Base-by-base conservation (phyloP, 2,329 filamentous ascomycete species). In the Ophiostoma novo-ulmi region DNA sequence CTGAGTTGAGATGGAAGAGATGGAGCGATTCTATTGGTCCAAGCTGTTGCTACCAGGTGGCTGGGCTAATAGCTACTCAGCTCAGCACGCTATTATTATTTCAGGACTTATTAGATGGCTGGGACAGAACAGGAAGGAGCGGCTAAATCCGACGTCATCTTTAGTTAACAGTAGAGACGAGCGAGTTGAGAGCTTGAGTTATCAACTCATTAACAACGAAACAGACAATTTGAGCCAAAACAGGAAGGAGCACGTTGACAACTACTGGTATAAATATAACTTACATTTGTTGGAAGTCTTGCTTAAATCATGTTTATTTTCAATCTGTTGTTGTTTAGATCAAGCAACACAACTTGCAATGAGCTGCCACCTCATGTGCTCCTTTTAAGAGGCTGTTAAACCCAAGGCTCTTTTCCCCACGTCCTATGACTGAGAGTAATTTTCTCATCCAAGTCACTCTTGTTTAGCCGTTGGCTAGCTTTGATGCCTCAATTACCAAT, bases 1-100 rank as follows among this genome's bases (percentile, higher is more conserved):
- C 63, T 65, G 63, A 35, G 61, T n/a, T n/a, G 61, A 7, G 61
- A 64, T 39, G n/a, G 20, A 39, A 20, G 61, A 7, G 61, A 64
- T 39, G n/a, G 20, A 39, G 35, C 17, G 20, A n/a, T 39, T 39
- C 36, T 39, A 65, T 65, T 65, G 63, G 63, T 14, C 10, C 10
- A 11, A 13, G 17, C 36, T 13, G 8, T 5, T 39, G 20, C 3
- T 14, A 13, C n/a, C 8, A 65, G 36, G 63, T 65, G 63, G 63
- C 17, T 65, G 63, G 63, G 63, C 61, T 20, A 10, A 13, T 65
- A 26, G 35, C 1, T n/a, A 20, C 36, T 22, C 20, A 39, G 61
- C 20, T 11, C 35, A 35, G 7, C 10, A 22, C n/a, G 52, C 52
- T 26, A 58, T 58, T 26, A 58, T 58, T 22, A 11, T 22, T 58